phyloP scores from a whole-genome alignment of 2,329 filamentous ascomycete species.

The Lanzia echinophila region DNA sequence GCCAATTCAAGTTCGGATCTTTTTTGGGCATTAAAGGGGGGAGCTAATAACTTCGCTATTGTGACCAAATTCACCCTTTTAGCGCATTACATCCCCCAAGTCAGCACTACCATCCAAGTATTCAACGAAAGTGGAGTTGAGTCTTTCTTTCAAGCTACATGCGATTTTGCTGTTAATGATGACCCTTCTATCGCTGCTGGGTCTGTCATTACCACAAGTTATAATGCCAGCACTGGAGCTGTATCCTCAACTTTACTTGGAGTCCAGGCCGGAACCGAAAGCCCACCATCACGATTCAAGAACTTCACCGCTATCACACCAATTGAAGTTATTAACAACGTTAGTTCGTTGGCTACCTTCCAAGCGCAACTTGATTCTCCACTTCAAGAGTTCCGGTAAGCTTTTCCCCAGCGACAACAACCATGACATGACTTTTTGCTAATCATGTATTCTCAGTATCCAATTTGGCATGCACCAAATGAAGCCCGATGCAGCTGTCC shows the following conservation, averaged over 20 bases:
- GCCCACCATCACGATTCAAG: slow-evolving; percentile 11
- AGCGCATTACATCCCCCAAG: slow-evolving; percentile 17
- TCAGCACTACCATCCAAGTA: slow-evolving; percentile 13
- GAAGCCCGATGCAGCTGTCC: slow-evolving; percentile 29
- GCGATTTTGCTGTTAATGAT: slow-evolving; percentile 8
- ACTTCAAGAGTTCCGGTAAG: slow-evolving; percentile 14
- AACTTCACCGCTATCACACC: slow-evolving; percentile 15
- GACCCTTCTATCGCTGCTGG: slow-evolving; percentile 11
- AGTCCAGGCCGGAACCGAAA: slow-evolving; percentile 13
- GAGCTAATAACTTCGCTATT: neutral
- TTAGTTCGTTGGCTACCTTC: slow-evolving; percentile 7
- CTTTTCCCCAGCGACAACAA: neutral
- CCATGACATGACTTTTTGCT: neutral
- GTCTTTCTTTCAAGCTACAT: slow-evolving; percentile 12
- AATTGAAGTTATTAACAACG: neutral
- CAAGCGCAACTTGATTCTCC: slow-evolving; percentile 12
- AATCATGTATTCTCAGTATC: neutral
- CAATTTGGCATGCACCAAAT: slow-evolving; percentile 34
- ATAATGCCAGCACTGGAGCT: slow-evolving; percentile 12
- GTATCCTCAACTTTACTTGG: slow-evolving; percentile 10
- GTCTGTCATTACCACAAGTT: slow-evolving; percentile 6
- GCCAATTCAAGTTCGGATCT: neutral
- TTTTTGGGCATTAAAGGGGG: neutral
- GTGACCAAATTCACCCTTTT: neutral
- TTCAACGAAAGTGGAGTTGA: slow-evolving; percentile 9